Evolutionary conservation across 768 basidiomycete species (phyloP), one percentile per base, ranked within the genome.

Genomic region (Calocera viscosa): DNA sequence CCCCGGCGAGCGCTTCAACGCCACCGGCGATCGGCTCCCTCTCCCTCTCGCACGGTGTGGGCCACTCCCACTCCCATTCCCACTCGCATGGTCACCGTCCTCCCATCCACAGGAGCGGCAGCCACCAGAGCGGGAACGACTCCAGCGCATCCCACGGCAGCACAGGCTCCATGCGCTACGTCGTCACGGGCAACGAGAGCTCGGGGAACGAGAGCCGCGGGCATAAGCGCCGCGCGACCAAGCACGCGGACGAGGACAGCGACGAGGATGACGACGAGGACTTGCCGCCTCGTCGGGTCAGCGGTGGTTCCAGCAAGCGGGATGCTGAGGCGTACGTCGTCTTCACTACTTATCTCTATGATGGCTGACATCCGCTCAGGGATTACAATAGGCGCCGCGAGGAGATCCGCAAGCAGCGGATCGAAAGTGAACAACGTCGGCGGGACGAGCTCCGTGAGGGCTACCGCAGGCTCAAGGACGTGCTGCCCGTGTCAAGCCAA

Each of bases 371-470:
- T 47, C 43, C 19, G n/a, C 19, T 17, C 68, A 68, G 68, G 63
- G 68, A 60, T 41, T 68, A 69, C 49, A 68, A 66, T 49, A 67
- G 69, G 66, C 90, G 90, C 77, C 89, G 91, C 74, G 91, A 93
- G 81, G 89, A 90, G 66, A 90, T 93, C 72, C 89, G 91, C 75
- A 86, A 86, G 75, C 90, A 92, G 80, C 89, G 91, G 78, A 93
- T 93, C 80, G 91, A 93, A 81, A 91, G 90, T 28, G 91, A 93
- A 80, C 90, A 94, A 81, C 82, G 91, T 71, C 84, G 93, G 71
- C 85, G 93, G 40, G 91, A 94, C 72, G 93, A 95, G 78, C 89
- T 95, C 74, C 82, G 93, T 66, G 92, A 95, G 67, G 92, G 91
- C 68, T 95, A 94, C 78, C 84, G 87, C 72, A 84, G 88, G 67